These are phyloP conservation scores for Lichtheimia corymbifera DNA, from an alignment of 371 early-diverging fungal species.

Conservation along the genomic window DNA sequence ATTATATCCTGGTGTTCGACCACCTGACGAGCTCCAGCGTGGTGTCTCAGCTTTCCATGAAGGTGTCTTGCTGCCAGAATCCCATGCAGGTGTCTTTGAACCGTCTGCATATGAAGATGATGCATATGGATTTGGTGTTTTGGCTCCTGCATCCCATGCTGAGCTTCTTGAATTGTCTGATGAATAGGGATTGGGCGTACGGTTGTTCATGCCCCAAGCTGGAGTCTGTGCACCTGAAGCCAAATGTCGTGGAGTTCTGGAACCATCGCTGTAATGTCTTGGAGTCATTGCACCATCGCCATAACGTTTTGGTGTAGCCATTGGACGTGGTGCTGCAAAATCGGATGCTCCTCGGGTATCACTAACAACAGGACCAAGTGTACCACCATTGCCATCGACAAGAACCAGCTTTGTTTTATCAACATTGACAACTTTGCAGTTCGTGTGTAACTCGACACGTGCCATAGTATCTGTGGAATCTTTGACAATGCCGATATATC, in stretches of 20 bases:
- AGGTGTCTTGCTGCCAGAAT: constrained; percentile 65
- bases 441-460: constrained; percentile 95
- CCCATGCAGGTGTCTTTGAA: constrained; percentile 71
- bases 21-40: constrained; percentile 45
- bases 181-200: constrained; percentile 71
- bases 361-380: constrained; percentile 43
- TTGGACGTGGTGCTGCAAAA: constrained; percentile 7
- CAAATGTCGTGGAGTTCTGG: constrained; percentile 61
- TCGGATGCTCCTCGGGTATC: constrained; percentile 13
- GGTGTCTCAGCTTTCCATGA: constrained; percentile 25
- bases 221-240: constrained; percentile 70
- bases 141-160: constrained; percentile 67
- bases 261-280: constrained; percentile 49
- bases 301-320: constrained; percentile 43
- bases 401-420: constrained; percentile 74
- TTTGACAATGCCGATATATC: constrained; percentile 96
- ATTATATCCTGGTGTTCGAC: constrained; percentile 66
- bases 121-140: constrained; percentile 56
- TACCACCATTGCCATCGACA: constrained; percentile 45
- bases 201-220: constrained; percentile 73
- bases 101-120: constrained; percentile 44
- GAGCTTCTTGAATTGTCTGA: constrained; percentile 70
- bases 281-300: constrained; percentile 50
- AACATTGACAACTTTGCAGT: constrained; percentile 76
- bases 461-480: constrained; percentile 78